These are phyloP conservation scores for Cutaneotrichosporon mucoides DNA, from an alignment of 1,284 basidiomycete species.

Conservation along the genomic window DNA sequence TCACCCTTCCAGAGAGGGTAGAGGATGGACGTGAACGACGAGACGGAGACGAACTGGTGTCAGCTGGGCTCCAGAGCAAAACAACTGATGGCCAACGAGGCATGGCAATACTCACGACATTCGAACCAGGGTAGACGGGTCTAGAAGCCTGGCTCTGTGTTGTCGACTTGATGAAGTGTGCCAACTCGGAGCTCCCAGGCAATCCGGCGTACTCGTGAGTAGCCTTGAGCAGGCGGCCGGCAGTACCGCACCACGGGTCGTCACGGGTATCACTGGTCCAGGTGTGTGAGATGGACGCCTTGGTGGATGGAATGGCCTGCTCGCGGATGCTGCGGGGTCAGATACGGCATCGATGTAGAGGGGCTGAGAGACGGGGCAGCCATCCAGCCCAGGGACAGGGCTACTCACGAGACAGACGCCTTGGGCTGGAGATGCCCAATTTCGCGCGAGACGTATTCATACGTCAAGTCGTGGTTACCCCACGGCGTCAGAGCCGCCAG, in stretches of 20 bases:
- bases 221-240: slow-evolving; percentile 61
- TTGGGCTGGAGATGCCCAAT: slow-evolving; percentile 65
- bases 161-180: slow-evolving; percentile 67
- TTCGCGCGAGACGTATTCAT: slow-evolving; percentile 73
- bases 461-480: slow-evolving; percentile 69
- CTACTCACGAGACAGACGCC: slow-evolving; percentile 70
- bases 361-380: no score
- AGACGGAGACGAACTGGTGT: slow-evolving; percentile 42
- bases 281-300: slow-evolving; percentile 78
- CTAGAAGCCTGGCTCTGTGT: slow-evolving; percentile 64
- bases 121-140: slow-evolving; percentile 50
- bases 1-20: slow-evolving; percentile 34
- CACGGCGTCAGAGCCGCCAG: slow-evolving; percentile 49
- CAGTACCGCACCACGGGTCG: slow-evolving; percentile 62
- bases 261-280: slow-evolving; percentile 76
- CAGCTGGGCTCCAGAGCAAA: not conserved
- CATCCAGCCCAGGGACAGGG: no score
- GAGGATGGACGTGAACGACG: slow-evolving; percentile 43
- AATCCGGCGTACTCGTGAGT: slow-evolving; percentile 74
- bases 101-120: slow-evolving; percentile 38
- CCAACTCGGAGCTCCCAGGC: slow-evolving; percentile 59
- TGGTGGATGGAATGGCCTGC: slow-evolving; percentile 71
- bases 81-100: no score
- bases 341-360: not conserved
- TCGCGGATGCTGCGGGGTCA: slow-evolving; percentile 64